Evolutionary conservation across 1,284 basidiomycete genomes (phyloP).

Genomic region (Amylostereum areolatum): DNA sequence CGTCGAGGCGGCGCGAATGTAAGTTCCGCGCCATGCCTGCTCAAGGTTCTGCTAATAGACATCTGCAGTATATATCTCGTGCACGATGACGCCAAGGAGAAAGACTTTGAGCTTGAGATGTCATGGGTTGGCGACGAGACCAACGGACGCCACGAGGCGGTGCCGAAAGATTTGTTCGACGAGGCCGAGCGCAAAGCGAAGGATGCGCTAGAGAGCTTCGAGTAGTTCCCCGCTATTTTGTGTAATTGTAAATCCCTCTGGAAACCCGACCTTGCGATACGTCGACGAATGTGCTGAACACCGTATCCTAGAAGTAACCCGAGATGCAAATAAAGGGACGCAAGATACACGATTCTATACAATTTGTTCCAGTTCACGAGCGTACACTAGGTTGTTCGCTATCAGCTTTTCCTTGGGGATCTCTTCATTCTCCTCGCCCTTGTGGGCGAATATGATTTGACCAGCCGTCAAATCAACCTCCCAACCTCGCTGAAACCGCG

Average conservation of each 20-base stretch:
- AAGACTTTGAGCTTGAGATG: conserved; percentile 97
- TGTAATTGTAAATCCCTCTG: conserved; percentile 12
- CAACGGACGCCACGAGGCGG: conserved; percentile 71
- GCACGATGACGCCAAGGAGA: conserved; percentile 97
- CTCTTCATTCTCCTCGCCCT: conserved; percentile 71
- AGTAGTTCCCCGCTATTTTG: conserved; percentile 36
- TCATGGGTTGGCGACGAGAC: conserved; percentile 94
- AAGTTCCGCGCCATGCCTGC: conserved; percentile 24
- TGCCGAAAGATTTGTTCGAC: conserved; percentile 79
- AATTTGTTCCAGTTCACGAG: conserved; percentile 84
- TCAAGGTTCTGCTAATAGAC: no score
- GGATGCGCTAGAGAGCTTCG: conserved; percentile 86
- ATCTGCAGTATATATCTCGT: conserved; percentile 85
- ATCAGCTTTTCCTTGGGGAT: conserved; percentile 82
- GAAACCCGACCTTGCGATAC: not conserved
- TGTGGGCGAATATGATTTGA: conserved; percentile 61
- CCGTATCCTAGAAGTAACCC: not conserved
- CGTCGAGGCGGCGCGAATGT: conserved; percentile 93
- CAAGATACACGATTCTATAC: conserved; percentile 41
- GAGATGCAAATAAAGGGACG: not conserved
- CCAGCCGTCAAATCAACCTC: conserved; percentile 58
- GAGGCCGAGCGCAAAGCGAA: conserved; percentile 90
- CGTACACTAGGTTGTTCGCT: conserved; percentile 67
- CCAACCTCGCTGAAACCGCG: conserved; percentile 57
- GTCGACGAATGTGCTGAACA: no score